Conservation (phyloP, 257 asterid genomes). For the Fraxinus americana region DNA sequence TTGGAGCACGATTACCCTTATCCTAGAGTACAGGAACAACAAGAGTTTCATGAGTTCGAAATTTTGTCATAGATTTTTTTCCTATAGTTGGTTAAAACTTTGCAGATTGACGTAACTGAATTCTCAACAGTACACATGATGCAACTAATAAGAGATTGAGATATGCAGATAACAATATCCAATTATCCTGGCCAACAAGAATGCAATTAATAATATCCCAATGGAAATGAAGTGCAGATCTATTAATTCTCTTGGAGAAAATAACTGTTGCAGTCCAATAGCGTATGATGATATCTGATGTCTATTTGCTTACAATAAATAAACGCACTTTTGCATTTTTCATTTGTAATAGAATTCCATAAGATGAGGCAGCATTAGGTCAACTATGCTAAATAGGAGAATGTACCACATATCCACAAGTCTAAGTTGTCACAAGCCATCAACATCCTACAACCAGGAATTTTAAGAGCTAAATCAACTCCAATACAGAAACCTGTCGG, state of each 20-base stretch:
- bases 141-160: conserved; percentile 2
- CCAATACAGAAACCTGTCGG: neutral
- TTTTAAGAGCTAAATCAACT: neutral
- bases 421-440: neutral
- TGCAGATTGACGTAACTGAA: neutral
- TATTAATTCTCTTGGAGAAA: neutral
- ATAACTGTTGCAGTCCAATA: conserved; percentile 3
- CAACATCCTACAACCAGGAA: neutral
- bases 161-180: conserved; percentile 15
- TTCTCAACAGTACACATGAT: neutral
- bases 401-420: neutral
- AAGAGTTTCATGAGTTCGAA: conserved; percentile 21
- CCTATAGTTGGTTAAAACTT: neutral
- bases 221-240: conserved; percentile 1
- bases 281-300: neutral
- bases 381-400: neutral
- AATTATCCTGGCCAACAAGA: conserved; percentile 6
- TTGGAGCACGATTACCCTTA: conserved; percentile 57
- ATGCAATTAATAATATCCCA: conserved; percentile 1
- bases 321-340: neutral
- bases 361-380: neutral
- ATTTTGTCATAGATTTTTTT: neutral
- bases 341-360: neutral
- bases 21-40: conserved; percentile 51
- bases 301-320: neutral